These are phyloP conservation scores for Coprinopsis strossmayeri DNA, from an alignment of 768 basidiomycete genomes.

Conservation along the genomic window DNA sequence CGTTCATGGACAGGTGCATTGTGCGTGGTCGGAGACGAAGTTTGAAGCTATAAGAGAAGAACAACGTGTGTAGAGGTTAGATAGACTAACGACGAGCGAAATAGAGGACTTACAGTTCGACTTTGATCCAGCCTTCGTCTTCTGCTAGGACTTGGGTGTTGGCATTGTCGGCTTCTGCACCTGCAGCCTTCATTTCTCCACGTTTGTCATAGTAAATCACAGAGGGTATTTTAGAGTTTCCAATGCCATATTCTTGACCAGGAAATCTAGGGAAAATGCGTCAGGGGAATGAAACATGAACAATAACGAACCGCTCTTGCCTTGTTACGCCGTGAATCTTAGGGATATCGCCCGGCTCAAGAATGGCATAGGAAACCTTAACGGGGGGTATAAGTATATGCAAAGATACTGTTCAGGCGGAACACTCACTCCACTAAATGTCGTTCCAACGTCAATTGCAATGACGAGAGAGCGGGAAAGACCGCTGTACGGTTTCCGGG, in stretches of 20 bases:
- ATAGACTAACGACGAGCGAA: not conserved
- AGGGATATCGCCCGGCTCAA: slow-evolving; percentile 75
- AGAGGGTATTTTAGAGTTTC: slow-evolving; percentile 80
- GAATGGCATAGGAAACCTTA: slow-evolving; percentile 76
- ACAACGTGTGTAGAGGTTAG: slow-evolving; percentile 3
- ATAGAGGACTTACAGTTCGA: slow-evolving; percentile 52
- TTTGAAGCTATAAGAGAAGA: slow-evolving; percentile 52
- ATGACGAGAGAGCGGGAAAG: slow-evolving; percentile 59
- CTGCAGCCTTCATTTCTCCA: slow-evolving; percentile 63
- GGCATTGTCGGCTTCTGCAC: slow-evolving; percentile 68
- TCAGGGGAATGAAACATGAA: not conserved
- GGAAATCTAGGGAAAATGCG: slow-evolving; percentile 49
- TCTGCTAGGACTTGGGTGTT: slow-evolving; percentile 58
- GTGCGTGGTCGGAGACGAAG: slow-evolving; percentile 69
- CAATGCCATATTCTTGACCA: slow-evolving; percentile 80
- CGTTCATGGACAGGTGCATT: slow-evolving; percentile 81
- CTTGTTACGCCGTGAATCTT: slow-evolving; percentile 78
- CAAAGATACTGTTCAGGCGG: not conserved
- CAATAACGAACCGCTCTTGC: slow-evolving; percentile 30
- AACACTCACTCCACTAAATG: slow-evolving; percentile 62
- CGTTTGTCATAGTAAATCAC: slow-evolving; percentile 65
- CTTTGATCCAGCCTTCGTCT: slow-evolving; percentile 72
- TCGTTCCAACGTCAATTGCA: slow-evolving; percentile 79
- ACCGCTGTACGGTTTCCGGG: slow-evolving; percentile 70
- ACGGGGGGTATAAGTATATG: slow-evolving; percentile 4